phyloP scores from a whole-genome alignment of 2,329 filamentous ascomycete genomes.

The Cladophialophora bantiana region DNA sequence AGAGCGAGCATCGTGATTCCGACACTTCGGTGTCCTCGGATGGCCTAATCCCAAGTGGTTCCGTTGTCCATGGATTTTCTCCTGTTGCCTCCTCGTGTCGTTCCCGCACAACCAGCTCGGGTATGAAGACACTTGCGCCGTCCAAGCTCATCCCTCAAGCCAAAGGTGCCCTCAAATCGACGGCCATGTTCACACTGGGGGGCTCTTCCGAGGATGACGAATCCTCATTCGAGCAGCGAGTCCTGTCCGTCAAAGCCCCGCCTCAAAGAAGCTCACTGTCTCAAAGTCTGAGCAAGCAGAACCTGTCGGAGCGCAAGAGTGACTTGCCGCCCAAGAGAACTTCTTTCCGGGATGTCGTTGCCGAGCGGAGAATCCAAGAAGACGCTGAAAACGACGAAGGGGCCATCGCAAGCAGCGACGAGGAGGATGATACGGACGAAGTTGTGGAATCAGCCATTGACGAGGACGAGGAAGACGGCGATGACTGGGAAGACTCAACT shows the following conservation, averaged over 20 bases:
- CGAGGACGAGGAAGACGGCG: conserved; percentile 66
- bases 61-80: conserved; percentile 85
- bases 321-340: conserved; percentile 71
- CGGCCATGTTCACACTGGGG: conserved; percentile 72
- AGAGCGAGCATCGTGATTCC: conserved; percentile 57
- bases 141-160: conserved; percentile 28
- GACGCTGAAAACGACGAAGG: conserved; percentile 61
- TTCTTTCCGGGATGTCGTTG: conserved; percentile 80
- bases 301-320: conserved; percentile 42
- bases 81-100: conserved; percentile 73
- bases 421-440: conserved; percentile 67
- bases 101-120: conserved; percentile 50
- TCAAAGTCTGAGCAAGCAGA: conserved; percentile 58
- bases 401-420: conserved; percentile 66
- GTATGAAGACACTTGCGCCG: conserved; percentile 10
- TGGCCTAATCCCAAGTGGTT: conserved; percentile 66
- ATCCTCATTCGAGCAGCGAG: conserved; percentile 72
- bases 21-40: conserved; percentile 68
- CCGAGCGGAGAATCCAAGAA: conserved; percentile 70
- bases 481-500: conserved; percentile 69
- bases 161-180: conserved; percentile 53
- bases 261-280: conserved; percentile 42
- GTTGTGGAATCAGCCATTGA: conserved; percentile 84
- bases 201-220: conserved; percentile 87
- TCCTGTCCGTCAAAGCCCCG: conserved; percentile 57